Evolutionary conservation across 371 early-diverging fungal species (phyloP), one percentile per base, ranked within the genome.

Genomic region (Phascolomyces articulosus): DNA sequence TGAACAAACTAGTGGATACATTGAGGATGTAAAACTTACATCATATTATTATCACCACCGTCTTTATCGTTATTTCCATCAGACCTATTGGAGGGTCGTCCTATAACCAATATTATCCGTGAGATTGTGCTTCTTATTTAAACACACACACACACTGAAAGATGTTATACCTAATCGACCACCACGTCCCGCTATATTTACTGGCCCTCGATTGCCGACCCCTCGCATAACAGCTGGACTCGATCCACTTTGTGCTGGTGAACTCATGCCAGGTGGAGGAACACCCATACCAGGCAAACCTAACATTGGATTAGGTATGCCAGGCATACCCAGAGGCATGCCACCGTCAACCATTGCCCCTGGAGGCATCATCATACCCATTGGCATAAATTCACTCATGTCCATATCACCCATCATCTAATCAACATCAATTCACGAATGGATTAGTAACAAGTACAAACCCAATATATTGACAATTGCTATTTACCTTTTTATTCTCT

Each of bases 341-440:
- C 49, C 48, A 31, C 60, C 67, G 34, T 63, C 96, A 92, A 80
- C 98, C 97, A 82, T 96, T 95, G 41, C 99, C 94, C 55, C 60
- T 9, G 80, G 95, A 90, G 48, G 87, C 87, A 58, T 96, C 80
- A 73, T 93, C 93, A 82, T 82, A 20, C 77, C 72, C 82, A 82
- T 82, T 21, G 76, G 69, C 77, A 82, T 78, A 31, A 77, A 67
- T 10, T 79, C 79, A n/a, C 62, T 58, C 73, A 74, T 71, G 40
- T 74, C 71, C 73, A 75, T 77, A 66, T 74, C 71, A n/a, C 78
- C 75, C 74, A 78, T 71, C 62, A 77, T 71, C 72, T 71, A 53
- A 9, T n/a, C n/a, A n/a, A 49, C 7, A 62, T 1, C n/a, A 44
- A 49, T 28, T 18, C 44, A 55, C 3, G 24, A 31, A 29, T 24